These are phyloP conservation scores for Athelia psychrophila DNA, from an alignment of 1,284 basidiomycete species.

Conservation along the genomic window DNA sequence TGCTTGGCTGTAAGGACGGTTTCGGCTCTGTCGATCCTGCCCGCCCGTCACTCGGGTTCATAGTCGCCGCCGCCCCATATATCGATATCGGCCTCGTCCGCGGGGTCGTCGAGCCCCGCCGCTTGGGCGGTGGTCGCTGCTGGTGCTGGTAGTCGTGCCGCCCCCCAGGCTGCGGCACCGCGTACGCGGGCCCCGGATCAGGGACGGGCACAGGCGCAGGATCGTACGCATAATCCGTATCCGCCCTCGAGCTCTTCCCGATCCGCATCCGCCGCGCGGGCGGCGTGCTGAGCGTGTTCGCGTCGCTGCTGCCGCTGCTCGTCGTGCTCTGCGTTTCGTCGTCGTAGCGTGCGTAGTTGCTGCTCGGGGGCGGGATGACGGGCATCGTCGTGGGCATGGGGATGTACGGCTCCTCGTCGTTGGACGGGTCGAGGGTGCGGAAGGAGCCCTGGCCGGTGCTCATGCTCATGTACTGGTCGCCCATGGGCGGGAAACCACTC, in stretches of 20 bases:
- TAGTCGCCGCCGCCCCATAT: neutral
- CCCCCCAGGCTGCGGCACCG: neutral
- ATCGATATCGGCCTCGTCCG: neutral
- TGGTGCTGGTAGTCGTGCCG: neutral
- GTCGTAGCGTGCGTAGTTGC: neutral
- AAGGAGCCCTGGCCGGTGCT: neutral
- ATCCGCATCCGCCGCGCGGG: neutral
- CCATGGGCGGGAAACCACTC: neutral
- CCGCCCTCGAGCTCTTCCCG: neutral
- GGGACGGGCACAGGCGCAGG: neutral
- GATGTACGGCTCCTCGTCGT: neutral
- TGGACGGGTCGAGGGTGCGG: neutral
- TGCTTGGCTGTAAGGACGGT: neutral
- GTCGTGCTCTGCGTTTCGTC: neutral
- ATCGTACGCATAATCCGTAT: too few species aligned
- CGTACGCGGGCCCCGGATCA: neutral
- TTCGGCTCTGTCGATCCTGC: neutral
- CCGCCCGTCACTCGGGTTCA: neutral
- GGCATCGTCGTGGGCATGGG: neutral
- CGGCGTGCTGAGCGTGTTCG: slow-evolving; percentile 1
- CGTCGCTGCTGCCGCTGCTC: neutral
- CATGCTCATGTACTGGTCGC: slow-evolving; percentile 1
- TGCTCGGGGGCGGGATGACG: slow-evolving; percentile 1
- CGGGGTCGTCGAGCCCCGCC: neutral
- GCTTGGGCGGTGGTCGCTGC: neutral